A percentile compares a stretch with the other conserved stretches of the same genome.
phyloP scores from a whole-genome alignment of 108 stramenopile genomes.

The Cyclotella cryptica region DNA sequence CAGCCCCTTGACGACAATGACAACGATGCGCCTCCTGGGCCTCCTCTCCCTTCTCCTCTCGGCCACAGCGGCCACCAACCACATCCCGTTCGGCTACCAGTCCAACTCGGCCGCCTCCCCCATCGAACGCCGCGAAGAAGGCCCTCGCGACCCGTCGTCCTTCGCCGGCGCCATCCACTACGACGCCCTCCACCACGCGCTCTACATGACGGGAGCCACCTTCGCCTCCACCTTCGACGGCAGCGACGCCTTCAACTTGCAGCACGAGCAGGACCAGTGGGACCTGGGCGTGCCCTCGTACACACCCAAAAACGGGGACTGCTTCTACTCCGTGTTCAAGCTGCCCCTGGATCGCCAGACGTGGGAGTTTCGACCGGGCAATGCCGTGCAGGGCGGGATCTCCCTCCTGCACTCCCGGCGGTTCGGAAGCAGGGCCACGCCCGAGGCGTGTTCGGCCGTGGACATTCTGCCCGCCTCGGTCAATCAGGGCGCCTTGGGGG shows the following conservation, averaged over 20 bases:
- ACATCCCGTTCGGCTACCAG: slow-evolving; percentile 53
- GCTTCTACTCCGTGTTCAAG: slow-evolving; percentile 48
- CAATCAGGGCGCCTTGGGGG: slow-evolving; percentile 19
- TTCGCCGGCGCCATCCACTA: slow-evolving; percentile 56
- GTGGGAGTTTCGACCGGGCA: not conserved
- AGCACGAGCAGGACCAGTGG: slow-evolving; percentile 3
- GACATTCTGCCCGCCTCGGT: slow-evolving; percentile 31
- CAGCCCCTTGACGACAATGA: no score
- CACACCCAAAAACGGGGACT: slow-evolving; percentile 34
- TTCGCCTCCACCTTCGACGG: slow-evolving; percentile 48
- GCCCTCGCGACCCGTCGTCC: slow-evolving; percentile 41
- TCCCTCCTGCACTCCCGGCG: slow-evolving; percentile 43
- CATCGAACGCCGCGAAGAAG: slow-evolving; percentile 3
- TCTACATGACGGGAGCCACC: slow-evolving; percentile 56
- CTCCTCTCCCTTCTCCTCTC: slow-evolving; percentile 6
- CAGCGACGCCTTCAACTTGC: slow-evolving; percentile 28
- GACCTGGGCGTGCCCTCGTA: slow-evolving; percentile 34
- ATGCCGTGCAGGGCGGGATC: slow-evolving; percentile 3
- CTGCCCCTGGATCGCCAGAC: not conserved
- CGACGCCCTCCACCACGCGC: slow-evolving; percentile 55
- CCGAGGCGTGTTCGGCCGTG: slow-evolving; percentile 48
- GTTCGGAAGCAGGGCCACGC: slow-evolving; percentile 24
- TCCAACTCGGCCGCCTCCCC: slow-evolving; percentile 41
- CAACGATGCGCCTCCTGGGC: no score
- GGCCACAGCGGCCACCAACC: not conserved